Conservation (phyloP, 345 rosid species). For the Salix dunnii region DNA sequence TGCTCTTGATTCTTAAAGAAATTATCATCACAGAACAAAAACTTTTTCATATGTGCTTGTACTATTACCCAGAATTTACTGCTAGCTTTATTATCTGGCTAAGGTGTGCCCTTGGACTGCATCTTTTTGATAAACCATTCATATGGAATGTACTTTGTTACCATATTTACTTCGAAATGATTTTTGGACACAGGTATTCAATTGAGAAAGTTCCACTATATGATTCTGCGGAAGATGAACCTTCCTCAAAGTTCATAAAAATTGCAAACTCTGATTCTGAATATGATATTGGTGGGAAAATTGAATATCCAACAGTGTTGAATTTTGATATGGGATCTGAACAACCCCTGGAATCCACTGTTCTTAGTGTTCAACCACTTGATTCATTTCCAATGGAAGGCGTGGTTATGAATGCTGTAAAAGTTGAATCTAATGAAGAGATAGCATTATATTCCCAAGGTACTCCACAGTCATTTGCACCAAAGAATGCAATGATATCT, state of each 20-base stretch:
- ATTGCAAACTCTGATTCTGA: slow-evolving; percentile 25
- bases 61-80: background rate
- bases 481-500: slow-evolving; percentile 55
- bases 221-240: slow-evolving; percentile 98
- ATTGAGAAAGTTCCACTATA: slow-evolving; percentile 85
- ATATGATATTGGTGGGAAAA: slow-evolving; percentile 26
- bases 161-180: slow-evolving; percentile 4
- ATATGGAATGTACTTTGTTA: background rate
- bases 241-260: slow-evolving; percentile 51
- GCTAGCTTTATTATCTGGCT: background rate
- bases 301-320: slow-evolving; percentile 20
- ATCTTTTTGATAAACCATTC: background rate
- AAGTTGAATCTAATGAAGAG: slow-evolving; percentile 46
- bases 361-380: slow-evolving; percentile 34
- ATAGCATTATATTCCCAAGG: slow-evolving; percentile 36
- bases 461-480: slow-evolving; percentile 42
- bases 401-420: slow-evolving; percentile 34
- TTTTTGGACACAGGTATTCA: slow-evolving; percentile 58
- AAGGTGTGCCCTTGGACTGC: background rate
- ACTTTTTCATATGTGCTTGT: background rate
- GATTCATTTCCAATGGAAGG: slow-evolving; percentile 43
- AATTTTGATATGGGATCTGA: slow-evolving; percentile 28
- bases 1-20: background rate
- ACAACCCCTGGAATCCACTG: slow-evolving; percentile 38
- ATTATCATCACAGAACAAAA: background rate